Base-by-base conservation (phyloP, 2,329 filamentous ascomycete genomes). In the Ustilaginoidea virens region DNA sequence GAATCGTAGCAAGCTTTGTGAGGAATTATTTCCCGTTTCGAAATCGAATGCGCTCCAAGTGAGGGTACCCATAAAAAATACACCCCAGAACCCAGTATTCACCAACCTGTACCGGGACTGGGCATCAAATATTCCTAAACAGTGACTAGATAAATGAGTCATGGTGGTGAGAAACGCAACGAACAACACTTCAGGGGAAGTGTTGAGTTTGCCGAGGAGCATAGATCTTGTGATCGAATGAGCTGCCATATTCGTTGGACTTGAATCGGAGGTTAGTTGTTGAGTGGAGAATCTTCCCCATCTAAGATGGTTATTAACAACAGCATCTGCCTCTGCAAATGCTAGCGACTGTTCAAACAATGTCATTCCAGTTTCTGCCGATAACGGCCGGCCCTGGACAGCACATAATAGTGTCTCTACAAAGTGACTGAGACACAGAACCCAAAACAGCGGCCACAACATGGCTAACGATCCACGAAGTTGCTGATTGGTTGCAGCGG, bases 271-370 rank as follows among this genome's bases (percentile, higher is more conserved):
- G 15, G 54, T 44, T 17, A 58, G 53, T 16, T 58, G 53, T 9
- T 56, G 52, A 25, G 65, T 60, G 30, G 66, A 47, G 38, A 80
- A 77, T 1, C 72, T 43, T 0, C 76, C 73, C 51, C 85, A 71
- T 9, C 77, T 77, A 10, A 93, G 67, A 28, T 85, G 80, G 39
- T 76, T 80, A 41, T 75, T 76, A 25, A 94, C 75, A 38, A 86
- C 80, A 17, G 81, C 78, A 49, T 98, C 90, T 7, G 87, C 87
- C 52, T 98, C 90, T 8, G 87, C 83, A 55, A 96, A 98, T 3
- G 87, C 87, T 7, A 98, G 63, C 0, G 86, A 94, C 46, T 94
- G 86, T 49, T 98, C 90, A 44, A 96, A 93, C 2, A 94, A 69
- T 0, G 86, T 93, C 81, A 96, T 93, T 12, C 85, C 86, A 2